Evolutionary conservation across 805 yeast genomes (phyloP).

Genomic region (Spencermartinsiella europaea): DNA sequence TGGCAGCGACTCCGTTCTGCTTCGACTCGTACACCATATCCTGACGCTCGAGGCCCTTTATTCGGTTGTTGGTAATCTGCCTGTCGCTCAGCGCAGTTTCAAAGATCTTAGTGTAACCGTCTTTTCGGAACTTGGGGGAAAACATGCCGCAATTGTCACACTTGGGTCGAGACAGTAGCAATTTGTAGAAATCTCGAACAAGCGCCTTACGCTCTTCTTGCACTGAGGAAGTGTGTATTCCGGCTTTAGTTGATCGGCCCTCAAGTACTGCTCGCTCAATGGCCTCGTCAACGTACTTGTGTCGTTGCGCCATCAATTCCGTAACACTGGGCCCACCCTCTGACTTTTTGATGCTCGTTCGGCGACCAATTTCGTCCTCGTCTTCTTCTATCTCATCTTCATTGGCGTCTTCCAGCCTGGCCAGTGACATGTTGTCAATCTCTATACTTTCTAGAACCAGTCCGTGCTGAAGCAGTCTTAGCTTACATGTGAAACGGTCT

Average conservation of each 20-base stretch:
- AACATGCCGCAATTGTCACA: constrained; percentile 97
- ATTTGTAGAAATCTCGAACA: constrained; percentile 67
- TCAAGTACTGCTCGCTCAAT: constrained; percentile 70
- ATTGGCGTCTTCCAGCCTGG: constrained; percentile 41
- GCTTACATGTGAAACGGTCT: constrained; percentile 71
- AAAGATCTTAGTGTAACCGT: constrained; percentile 88
- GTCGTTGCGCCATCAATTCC: constrained; percentile 56
- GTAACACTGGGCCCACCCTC: constrained; percentile 36
- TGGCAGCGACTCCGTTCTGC: no score
- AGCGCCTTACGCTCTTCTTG: constrained; percentile 76
- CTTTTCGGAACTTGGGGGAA: constrained; percentile 91
- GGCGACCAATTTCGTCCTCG: constrained; percentile 32
- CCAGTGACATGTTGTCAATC: constrained; percentile 54
- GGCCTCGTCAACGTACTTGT: constrained; percentile 61
- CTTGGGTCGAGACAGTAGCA: constrained; percentile 67
- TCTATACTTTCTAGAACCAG: constrained; percentile 71
- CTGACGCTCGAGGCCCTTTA: constrained; percentile 70
- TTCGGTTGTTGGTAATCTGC: constrained; percentile 69
- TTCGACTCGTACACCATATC: constrained; percentile 52
- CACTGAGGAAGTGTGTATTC: constrained; percentile 77
- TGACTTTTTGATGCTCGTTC: constrained; percentile 16
- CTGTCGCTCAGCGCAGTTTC: constrained; percentile 81
- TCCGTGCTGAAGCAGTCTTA: constrained; percentile 82
- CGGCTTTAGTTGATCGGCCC: constrained; percentile 62
- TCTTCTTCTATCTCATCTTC: constrained; percentile 42